Base-by-base conservation (phyloP, 257 asterid species). In the Linaria vulgaris region DNA sequence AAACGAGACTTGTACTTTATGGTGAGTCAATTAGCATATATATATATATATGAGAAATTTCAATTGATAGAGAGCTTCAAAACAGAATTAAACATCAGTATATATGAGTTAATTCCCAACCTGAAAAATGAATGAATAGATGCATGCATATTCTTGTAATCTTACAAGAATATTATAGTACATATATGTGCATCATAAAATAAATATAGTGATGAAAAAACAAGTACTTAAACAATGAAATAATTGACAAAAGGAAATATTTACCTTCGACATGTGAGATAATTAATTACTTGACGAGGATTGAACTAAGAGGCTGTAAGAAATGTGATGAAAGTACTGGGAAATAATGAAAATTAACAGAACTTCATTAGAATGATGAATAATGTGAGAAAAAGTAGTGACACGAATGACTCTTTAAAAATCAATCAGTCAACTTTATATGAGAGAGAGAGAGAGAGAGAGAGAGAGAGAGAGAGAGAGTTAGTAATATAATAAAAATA, bases 221-320 rank as follows among this genome's bases (percentile, higher is more conserved):
- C 25, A 56, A 56, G 45, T 8, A 54, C 27, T 56, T 46, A 15
- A 31, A 47, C 21, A 17, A 20, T 39, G 5, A 39, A 41, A 59
- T 3, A 34, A 34, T 3, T 4, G 22, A 6, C 13, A 30, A 39
- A 59, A 12, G 37, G 22, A 43, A 59, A 38, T 34, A 34, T 34
- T 34, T 3, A 59, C 64, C 64, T 41, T 59, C 15, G 64, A 39
- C 52, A 59, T 59, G 16, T 3, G 64, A n/a, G 22, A 21, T 8
- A 41, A 5, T 11, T 34, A 34, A 7, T 34, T 22, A 1, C 15
- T 19, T 51, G 27, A 12, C 11, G 27, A 51, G 56, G 27, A 49
- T 9, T 12, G 53, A n/a, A 9, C 19, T 10, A 56, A 16, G 43
- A 41, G 9, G n/a, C 21, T 1, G 41, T 41, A 41, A 12, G 6